Evolutionary conservation across 352 stramenopile species (phyloP).

Genomic region (Pythium diclinum): DNA sequence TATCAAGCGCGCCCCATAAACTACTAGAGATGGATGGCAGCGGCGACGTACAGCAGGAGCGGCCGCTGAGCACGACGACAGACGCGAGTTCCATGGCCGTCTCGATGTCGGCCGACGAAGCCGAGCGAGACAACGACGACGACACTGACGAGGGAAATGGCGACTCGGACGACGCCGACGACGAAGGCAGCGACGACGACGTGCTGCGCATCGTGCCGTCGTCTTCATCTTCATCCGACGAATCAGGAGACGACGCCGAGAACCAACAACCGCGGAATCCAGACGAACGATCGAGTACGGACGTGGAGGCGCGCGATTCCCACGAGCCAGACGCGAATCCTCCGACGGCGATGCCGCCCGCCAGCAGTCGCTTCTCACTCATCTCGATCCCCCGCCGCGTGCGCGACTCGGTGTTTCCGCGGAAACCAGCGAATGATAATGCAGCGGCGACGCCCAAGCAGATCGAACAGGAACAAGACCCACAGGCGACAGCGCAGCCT

Average conservation of each 20-base stretch:
- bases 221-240: neutral
- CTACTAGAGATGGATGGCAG: neutral
- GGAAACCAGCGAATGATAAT: constrained; percentile 5
- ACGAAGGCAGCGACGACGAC: constrained; percentile 43
- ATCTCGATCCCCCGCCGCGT: constrained; percentile 25
- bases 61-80: constrained; percentile 24
- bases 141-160: constrained; percentile 21
- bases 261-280: neutral
- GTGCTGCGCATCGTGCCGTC: constrained; percentile 38
- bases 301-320: constrained; percentile 5
- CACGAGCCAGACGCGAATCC: constrained; percentile 3
- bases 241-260: constrained; percentile 20
- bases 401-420: constrained; percentile 22
- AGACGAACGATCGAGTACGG: constrained; percentile 9
- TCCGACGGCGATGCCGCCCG: neutral
- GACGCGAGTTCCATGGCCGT: constrained; percentile 20
- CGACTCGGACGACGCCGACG: constrained; percentile 36
- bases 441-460: neutral
- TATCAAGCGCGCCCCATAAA: neutral
- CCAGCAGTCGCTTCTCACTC: constrained; percentile 18
- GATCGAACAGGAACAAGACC: neutral
- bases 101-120: constrained; percentile 16
- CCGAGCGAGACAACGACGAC: constrained; percentile 14
- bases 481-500: too few species aligned
- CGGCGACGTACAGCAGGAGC: constrained; percentile 13